Percentiles rank a stretch among this genome's conserved stretches.
Conservation (phyloP, 2,329 filamentous ascomycete genomes). For the Thermochaetoides dissita region DNA sequence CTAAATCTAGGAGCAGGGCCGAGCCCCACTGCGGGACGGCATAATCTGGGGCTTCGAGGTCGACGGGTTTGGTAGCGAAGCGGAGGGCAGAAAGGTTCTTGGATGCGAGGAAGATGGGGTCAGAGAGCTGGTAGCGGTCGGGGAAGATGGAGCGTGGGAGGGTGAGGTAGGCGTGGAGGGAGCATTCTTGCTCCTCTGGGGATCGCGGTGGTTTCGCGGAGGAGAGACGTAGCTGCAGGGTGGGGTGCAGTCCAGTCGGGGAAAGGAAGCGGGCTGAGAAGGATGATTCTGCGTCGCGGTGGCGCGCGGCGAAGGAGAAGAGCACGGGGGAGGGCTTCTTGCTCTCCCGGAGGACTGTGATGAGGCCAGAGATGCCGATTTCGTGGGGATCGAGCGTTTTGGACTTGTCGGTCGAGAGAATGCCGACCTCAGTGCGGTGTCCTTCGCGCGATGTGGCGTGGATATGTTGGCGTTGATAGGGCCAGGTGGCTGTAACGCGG, state of each 20-base stretch:
- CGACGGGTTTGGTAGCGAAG: slow-evolving; percentile 60
- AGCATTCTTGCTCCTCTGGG: slow-evolving; percentile 43
- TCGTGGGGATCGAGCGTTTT: slow-evolving; percentile 52
- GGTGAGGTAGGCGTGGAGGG: slow-evolving; percentile 66
- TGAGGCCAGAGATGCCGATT: slow-evolving; percentile 61
- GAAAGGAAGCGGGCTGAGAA: slow-evolving; percentile 52
- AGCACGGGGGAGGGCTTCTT: slow-evolving; percentile 58
- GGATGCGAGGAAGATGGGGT: slow-evolving; percentile 62
- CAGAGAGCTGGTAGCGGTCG: slow-evolving; percentile 73
- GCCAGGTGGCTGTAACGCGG: slow-evolving; percentile 52
- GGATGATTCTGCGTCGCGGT: slow-evolving; percentile 42
- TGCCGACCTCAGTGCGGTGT: slow-evolving; percentile 63
- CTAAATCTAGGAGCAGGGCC: slow-evolving; percentile 60
- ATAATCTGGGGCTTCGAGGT: slow-evolving; percentile 84
- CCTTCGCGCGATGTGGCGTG: slow-evolving; percentile 26
- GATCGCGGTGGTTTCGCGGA: slow-evolving; percentile 29
- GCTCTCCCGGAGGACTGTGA: slow-evolving; percentile 67
- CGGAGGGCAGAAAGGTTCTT: slow-evolving; percentile 61
- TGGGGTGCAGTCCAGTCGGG: slow-evolving; percentile 75
- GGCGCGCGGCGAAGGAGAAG: slow-evolving; percentile 73
- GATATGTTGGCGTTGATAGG: slow-evolving; percentile 28
- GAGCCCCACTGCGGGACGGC: slow-evolving; percentile 66
- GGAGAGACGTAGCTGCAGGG: slow-evolving; percentile 53
- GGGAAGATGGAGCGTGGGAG: slow-evolving; percentile 71
- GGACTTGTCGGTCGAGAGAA: slow-evolving; percentile 53